Evolutionary conservation across 805 yeast species (phyloP), one percentile per base, ranked within the genome.

Genomic region (Schizosaccharomyces japonicus): DNA sequence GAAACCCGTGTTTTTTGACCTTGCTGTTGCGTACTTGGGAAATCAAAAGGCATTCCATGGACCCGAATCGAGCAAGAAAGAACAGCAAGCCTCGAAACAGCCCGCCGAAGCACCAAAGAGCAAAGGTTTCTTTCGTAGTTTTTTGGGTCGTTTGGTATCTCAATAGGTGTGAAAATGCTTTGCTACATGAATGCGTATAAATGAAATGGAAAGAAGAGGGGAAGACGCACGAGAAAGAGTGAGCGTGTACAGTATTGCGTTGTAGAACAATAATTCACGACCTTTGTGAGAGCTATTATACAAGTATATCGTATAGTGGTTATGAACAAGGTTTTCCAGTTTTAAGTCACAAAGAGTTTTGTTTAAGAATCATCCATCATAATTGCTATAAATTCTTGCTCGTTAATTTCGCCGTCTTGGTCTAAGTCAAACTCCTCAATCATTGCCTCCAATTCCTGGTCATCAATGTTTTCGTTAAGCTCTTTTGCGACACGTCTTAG

Each of bases 351-450:
- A n/a, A n/a, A n/a, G n/a, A n/a, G n/a, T 29, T 13, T 29, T 13
- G 13, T 8, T 36, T 19, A 36, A 5, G 33, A 21, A 3, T 29
- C 46, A 29, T 42, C 46, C 34, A 31, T 45, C 47, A 45, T 45
- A 10, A 84, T 82, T 50, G 80, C 80, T 51, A 83, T 80, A 58
- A 85, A 84, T 63, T 85, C 95, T 52, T 81, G 82, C 57, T 81
- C 92, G 57, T 78, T 78, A 54, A 84, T 85, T 53, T 81, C 94
- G 47, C 96, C 96, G 60, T 90, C 96, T 49, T 82, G 93, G 59
- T 90, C 95, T 47, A 85, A 64, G 63, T 90, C 99, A 58, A 90
- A 90, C 61, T 87, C 96, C 52, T 85, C 94, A 53, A 90, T 90
- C 98, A 90, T 90, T 3, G 95, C 95, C 54, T 80, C 71, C 47